These are phyloP conservation scores for Rhizopus sp. DNA, from an alignment of 371 early-diverging fungal species.

Conservation along the genomic window DNA sequence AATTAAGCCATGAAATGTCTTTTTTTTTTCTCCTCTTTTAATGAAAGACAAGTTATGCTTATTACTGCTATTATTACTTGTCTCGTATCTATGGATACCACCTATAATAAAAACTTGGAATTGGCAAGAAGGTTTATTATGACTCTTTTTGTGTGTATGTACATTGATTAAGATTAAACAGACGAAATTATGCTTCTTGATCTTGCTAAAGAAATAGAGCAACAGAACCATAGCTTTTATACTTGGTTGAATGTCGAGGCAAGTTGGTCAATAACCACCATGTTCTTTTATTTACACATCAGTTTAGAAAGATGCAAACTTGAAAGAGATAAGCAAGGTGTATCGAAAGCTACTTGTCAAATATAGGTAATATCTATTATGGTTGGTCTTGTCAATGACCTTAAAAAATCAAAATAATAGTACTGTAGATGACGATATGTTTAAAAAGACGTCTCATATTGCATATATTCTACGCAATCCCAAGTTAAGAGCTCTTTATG, in stretches of 20 bases:
- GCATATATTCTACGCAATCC: conserved; percentile 13
- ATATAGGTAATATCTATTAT: conserved; percentile 12
- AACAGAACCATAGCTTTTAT: conserved; percentile 20
- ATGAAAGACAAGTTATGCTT: too few relatives aligned
- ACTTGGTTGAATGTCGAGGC: conserved; percentile 20
- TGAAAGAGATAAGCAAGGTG: conserved; percentile 17
- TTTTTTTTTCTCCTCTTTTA: too few relatives aligned
- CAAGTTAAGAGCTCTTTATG: conserved; percentile 11
- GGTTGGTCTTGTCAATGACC: background rate
- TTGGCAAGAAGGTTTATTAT: conserved; percentile 18
- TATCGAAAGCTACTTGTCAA: conserved; percentile 19
- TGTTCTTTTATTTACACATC: background rate
- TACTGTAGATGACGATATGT: conserved; percentile 3
- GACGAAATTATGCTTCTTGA: conserved; percentile 22
- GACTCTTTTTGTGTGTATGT: background rate
- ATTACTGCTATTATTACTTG: too few relatives aligned
- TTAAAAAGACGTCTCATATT: conserved; percentile 15
- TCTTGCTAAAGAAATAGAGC: conserved; percentile 5
- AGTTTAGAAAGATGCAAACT: conserved; percentile 14
- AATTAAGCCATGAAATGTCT: too few relatives aligned
- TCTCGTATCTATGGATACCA: background rate
- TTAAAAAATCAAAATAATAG: conserved; percentile 4
- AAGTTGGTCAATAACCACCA: background rate
- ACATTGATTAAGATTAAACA: background rate
- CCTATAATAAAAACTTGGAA: conserved; percentile 18